Evolutionary conservation across 108 stramenopile genomes (phyloP).

Genomic region (Pseudonitzschia pungens): DNA sequence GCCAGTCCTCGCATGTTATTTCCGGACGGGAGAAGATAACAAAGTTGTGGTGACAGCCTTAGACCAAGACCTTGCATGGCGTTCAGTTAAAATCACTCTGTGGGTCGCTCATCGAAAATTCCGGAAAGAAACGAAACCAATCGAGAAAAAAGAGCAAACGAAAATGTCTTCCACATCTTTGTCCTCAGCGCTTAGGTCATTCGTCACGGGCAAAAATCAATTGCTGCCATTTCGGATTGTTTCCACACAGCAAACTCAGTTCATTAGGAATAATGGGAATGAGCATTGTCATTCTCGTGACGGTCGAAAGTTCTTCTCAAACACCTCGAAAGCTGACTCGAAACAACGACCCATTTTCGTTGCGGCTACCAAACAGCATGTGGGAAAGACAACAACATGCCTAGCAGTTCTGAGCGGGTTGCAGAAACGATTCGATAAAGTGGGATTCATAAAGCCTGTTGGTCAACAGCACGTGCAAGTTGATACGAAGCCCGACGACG

Average conservation of each 20-base stretch:
- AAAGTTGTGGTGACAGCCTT: no score
- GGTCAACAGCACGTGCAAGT: constrained; percentile 87
- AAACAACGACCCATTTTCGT: constrained; percentile 79
- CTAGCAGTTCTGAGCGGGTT: constrained; percentile 89
- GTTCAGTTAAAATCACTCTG: no score
- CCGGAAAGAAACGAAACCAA: not conserved
- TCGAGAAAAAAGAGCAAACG: not conserved
- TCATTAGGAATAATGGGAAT: not conserved
- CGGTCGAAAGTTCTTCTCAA: not conserved
- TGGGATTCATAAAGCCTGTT: constrained; percentile 96
- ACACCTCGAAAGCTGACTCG: constrained; percentile 5
- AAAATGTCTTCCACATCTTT: not conserved
- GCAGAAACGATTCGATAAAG: constrained; percentile 83
- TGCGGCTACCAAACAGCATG: constrained; percentile 94
- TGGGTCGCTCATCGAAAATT: not conserved
- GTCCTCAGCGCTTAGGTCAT: not conserved
- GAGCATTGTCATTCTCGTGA: not conserved
- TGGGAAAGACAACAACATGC: constrained; percentile 92
- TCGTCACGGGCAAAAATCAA: not conserved
- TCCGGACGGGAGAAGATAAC: no score
- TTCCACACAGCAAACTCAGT: not conserved
- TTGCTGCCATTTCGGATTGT: not conserved
- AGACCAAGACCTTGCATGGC: no score
- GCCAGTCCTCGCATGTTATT: no score
- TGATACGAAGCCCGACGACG: constrained; percentile 27